Evolutionary conservation across 176 grass and related monocot genomes (phyloP).

Genomic region (Lolium rigidum): DNA sequence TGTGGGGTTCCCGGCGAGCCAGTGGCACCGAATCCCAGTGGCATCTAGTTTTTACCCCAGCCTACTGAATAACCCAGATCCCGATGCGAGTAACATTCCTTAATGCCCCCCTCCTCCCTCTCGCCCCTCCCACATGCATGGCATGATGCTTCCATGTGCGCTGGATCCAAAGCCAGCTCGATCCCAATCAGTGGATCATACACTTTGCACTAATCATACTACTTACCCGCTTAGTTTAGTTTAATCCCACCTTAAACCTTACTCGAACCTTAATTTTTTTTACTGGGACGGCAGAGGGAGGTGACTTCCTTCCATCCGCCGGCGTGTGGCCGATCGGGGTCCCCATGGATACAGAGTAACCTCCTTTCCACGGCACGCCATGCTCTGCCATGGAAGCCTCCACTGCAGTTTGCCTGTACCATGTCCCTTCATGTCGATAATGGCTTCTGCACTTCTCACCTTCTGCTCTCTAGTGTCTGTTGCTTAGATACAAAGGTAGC

Average conservation of each 20-base stretch:
- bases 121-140: slow-evolving; percentile 49
- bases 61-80: slow-evolving; percentile 58
- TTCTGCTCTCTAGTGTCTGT: neutral
- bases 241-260: neutral
- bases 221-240: neutral
- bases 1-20: neutral
- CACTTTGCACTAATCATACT: no score
- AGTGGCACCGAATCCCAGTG: slow-evolving; percentile 39
- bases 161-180: slow-evolving; percentile 49
- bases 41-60: slow-evolving; percentile 47
- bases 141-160: slow-evolving; percentile 53
- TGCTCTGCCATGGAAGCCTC: slow-evolving; percentile 49
- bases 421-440: neutral
- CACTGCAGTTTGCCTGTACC: slow-evolving; percentile 54
- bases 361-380: slow-evolving; percentile 70
- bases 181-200: neutral
- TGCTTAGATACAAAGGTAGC: neutral
- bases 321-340: neutral
- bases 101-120: neutral
- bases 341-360: neutral
- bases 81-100: slow-evolving; percentile 80
- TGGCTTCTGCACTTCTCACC: neutral
- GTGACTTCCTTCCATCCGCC: neutral
- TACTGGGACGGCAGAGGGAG: neutral
- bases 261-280: neutral